These are phyloP conservation scores for Psophocarpus tetragonolobus DNA, from an alignment of 306 rosid genomes.

Conservation along the genomic window DNA sequence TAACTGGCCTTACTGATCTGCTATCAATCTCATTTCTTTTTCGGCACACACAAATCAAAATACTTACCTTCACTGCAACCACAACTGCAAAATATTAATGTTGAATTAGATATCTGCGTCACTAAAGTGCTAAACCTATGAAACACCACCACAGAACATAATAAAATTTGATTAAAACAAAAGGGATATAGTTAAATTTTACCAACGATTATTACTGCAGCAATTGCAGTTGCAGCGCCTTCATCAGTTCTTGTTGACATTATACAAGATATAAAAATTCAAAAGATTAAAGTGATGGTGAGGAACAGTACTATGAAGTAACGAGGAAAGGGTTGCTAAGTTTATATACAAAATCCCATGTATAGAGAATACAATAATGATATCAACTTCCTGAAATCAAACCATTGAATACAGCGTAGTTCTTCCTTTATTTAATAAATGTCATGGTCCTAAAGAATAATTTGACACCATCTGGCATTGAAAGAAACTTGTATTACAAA, in stretches of 20 bases:
- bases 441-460: not conserved
- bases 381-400: not conserved
- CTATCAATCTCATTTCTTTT: not conserved
- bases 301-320: slow-evolving; percentile 6
- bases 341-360: not conserved
- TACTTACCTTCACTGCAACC: slow-evolving; percentile 19
- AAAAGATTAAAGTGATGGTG: not conserved
- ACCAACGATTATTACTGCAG: not conserved
- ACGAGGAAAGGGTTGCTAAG: not conserved
- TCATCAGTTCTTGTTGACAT: slow-evolving; percentile 27
- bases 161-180: not conserved
- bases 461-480: not conserved
- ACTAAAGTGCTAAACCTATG: not conserved
- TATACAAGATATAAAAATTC: not conserved
- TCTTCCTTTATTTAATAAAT: not conserved
- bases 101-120: not conserved
- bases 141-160: not conserved
- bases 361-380: not conserved
- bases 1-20: not conserved
- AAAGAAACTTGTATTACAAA: not conserved
- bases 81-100: slow-evolving; percentile 29
- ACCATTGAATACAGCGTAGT: not conserved
- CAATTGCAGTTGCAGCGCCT: not conserved
- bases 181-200: not conserved
- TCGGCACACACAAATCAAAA: not conserved